Base-by-base conservation (phyloP, 176 grass and related monocot species). In the Bolboschoenus planiculmis region DNA sequence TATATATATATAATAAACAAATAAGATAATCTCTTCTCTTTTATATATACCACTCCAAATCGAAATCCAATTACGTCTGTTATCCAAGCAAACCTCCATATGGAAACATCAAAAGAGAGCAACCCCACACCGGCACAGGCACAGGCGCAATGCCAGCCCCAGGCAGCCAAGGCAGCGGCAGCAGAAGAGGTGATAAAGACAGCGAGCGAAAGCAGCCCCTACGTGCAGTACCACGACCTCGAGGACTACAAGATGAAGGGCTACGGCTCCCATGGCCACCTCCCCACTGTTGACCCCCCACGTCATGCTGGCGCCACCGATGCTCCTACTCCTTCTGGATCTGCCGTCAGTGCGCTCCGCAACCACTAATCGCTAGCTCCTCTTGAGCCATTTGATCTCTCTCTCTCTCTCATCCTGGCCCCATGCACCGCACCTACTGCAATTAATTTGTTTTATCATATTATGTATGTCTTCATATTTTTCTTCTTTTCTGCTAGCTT, bases 211-310 rank as follows among this genome's bases (percentile, higher is more conserved):
- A 97, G 81, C 53, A 97, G 92, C 80, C 95, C 90, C n/a, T 97
- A 97, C 83, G 83, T 94, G 88, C 86, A 72, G 87, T 85, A 92
- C 78, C 57, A 91, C 1, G 85, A 63, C 18, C 40, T 92, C 35
- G 92, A 92, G 81, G 90, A 97, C 78, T 97, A 94, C 83, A 94
- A 94, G 87, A 86, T 91, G 87, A 85, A 85, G 4, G 92, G 85
- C 20, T 93, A 97, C 72, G 92, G 95, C 43, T 66, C 85, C 31
- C 65, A 84, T 5, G 90, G 95, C 56, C 90, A 97, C 84, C 88
- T 89, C 46, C 85, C 90, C 10, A 86, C 84, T 57, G 87, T 91
- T 77, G 79, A 88, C 23, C 83, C 87, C 16, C 51, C 86, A 76
- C 48, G 88, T 88, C 76, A 92, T 85, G 73, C 91, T 83, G 61